A percentile compares a stretch with the other conserved stretches of the same genome.
Conservation (phyloP, 1,284 basidiomycete species). For the Takashimella koratensis region DNA sequence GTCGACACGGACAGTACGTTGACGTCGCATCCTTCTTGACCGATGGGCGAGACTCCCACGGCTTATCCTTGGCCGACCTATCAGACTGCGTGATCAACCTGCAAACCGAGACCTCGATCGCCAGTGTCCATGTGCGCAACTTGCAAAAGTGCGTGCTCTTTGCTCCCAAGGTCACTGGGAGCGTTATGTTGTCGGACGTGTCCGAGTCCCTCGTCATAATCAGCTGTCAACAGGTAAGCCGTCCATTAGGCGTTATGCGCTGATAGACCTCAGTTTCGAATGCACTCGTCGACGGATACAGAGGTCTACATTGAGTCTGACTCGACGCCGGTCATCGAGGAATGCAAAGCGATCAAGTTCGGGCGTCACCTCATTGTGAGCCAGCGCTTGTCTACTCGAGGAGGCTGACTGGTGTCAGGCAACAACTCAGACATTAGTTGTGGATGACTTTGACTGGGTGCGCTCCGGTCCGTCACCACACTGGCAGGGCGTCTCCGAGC, state of each 20-base stretch:
- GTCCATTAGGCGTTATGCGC: neutral
- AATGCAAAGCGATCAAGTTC: slow-evolving; percentile 61
- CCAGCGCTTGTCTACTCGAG: no score
- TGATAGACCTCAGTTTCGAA: slow-evolving; percentile 61
- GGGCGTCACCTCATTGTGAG: slow-evolving; percentile 62
- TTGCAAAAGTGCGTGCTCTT: slow-evolving; percentile 59
- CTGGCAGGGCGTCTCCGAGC: slow-evolving; percentile 53
- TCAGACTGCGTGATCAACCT: slow-evolving; percentile 64
- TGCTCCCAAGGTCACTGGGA: slow-evolving; percentile 62
- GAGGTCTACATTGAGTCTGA: slow-evolving; percentile 62
- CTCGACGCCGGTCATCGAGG: slow-evolving; percentile 72
- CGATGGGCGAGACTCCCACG: slow-evolving; percentile 13
- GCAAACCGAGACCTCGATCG: slow-evolving; percentile 35
- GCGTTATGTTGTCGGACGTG: slow-evolving; percentile 64
- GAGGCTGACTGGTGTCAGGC: no score
- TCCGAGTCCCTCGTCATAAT: slow-evolving; percentile 60
- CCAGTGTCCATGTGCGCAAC: slow-evolving; percentile 60
- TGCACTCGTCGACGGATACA: slow-evolving; percentile 63
- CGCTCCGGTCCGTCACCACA: slow-evolving; percentile 67
- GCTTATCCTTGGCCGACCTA: slow-evolving; percentile 27
- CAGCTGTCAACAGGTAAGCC: slow-evolving; percentile 68
- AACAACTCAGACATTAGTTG: no score
- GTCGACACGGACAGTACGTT: slow-evolving; percentile 1
- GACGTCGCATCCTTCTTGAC: neutral
- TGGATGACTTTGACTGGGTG: slow-evolving; percentile 80